A percentile compares a stretch with the other conserved stretches of the same genome.
phyloP scores from a whole-genome alignment of 305 asterid species.

The Solanum hybrid region DNA sequence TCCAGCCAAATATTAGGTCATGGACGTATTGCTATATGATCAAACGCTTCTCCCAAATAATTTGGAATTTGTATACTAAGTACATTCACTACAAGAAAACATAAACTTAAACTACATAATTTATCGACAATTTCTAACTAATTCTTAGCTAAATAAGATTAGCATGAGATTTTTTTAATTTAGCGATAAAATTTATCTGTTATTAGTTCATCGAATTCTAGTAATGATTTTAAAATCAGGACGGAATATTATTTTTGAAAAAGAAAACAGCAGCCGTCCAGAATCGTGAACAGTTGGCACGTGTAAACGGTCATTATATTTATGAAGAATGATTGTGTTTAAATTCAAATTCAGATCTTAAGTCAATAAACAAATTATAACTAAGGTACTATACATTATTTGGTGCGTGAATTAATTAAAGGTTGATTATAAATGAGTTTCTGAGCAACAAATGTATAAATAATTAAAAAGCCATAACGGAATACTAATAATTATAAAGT shows the following conservation, averaged over 20 bases:
- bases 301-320: background rate
- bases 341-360: slow-evolving; percentile 3
- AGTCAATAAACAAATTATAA: background rate
- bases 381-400: background rate
- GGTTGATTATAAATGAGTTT: background rate
- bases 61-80: background rate
- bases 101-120: background rate
- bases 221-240: background rate
- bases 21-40: background rate
- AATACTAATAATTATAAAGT: background rate
- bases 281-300: background rate
- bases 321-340: slow-evolving; percentile 1
- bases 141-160: background rate
- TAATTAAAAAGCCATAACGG: background rate
- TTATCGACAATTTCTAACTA: too few relatives aligned
- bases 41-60: background rate
- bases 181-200: background rate
- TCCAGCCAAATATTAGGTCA: background rate
- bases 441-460: background rate
- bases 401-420: background rate
- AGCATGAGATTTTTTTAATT: background rate
- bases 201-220: background rate
- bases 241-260: background rate
- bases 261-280: background rate
- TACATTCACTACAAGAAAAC: background rate